Evolutionary conservation across 768 basidiomycete genomes (phyloP), one percentile per base, ranked within the genome.

Genomic region (Naganishia friedmannii): DNA sequence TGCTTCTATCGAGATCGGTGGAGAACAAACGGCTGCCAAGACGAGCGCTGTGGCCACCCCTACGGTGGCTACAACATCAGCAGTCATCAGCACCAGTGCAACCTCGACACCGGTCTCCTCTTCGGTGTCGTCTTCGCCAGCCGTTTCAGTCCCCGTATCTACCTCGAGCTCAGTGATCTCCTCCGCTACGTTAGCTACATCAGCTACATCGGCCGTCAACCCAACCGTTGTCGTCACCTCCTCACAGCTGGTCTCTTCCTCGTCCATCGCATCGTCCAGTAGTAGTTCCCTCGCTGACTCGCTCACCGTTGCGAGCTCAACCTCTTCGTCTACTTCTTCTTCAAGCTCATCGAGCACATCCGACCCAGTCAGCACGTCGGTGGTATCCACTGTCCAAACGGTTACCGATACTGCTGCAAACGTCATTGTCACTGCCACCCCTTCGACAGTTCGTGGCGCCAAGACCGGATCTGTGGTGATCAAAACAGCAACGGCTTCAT

Each of bases 321-420:
- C n/a, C 51, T 31, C 65, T 23, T 21, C 51, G 48, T 12, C 65
- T 21, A 21, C 46, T 45, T 21, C 46, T 45, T 21, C 32, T 17
- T 15, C 65, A n/a, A 53, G n/a, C 56, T 37, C 57, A 8, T 53
- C 68, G n/a, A 63, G 23, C 54, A 45, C 26, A 26, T 45, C 55
- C 45, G 19, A 45, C 23, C 26, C 51, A n/a, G 13, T 51, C 68
- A 37, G 28, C 57, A 5, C 68, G 19, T 15, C 42, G 15, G 28
- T 48, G 39, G 46, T 48, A 23, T 58, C 56, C 56, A 69, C 56
- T 19, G 23, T 69, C 31, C 55, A 34, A 31, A 69, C 46, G 31
- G 68, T 69, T 2, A 63, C 57, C 1, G 56, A 57, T 19, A 29
- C 56, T n/a, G 26, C 53, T 17, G 37, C 31, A 10, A 3, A 45